Evolutionary conservation across 257 asterid species (phyloP), one percentile per base, ranked within the genome.

Genomic region (Lithospermum erythrorhizon): DNA sequence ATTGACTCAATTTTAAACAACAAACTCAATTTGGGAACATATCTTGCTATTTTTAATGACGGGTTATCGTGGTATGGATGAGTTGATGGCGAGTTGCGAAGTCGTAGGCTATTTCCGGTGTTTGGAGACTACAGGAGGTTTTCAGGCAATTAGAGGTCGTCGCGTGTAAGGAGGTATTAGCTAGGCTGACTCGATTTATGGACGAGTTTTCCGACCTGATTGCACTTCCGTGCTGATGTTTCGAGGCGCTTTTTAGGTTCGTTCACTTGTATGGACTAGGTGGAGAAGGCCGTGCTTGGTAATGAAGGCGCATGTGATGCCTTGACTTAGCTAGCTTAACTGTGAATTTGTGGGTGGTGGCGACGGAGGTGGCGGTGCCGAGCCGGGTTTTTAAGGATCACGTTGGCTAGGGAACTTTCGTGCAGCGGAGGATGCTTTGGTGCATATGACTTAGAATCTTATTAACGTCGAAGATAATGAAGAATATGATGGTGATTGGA

Each of bases 341-440:
- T 81, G 0, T 56, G 70, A 8, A 86, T 82, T 20, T 84, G 95
- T 6, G 89, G 83, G 97, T 90, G 73, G 95, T 90, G 80, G 97
- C 89, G 5, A 85, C 97, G 11, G 97, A 90, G 80, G 95, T 90
- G 53, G 90, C 89, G 0, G 53, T 65, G 0, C 9, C 59, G 6
- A 95, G 87, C 18, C 95, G 93, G 79, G 62, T 73, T 41, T 63
- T 22, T 95, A 87, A 9, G 80, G 87, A 3, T 95, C 97, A 3
- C 90, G 80, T 70, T 90, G 97, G 97, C 81, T 2, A n/a, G 87
- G 17, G 77, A 80, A 24, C 70, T 90, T 58, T 90, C 97, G 57
- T 84, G 96, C 84, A 82, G 79, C 22, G 95, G 84, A 77, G 97
- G 87, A n/a, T n/a, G 41, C 58, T 90, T 21, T 90, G 97, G 97